Evolutionary conservation across 169 alveolate genomes (phyloP).

Genomic region (Cryptosporidium ryanae): DNA sequence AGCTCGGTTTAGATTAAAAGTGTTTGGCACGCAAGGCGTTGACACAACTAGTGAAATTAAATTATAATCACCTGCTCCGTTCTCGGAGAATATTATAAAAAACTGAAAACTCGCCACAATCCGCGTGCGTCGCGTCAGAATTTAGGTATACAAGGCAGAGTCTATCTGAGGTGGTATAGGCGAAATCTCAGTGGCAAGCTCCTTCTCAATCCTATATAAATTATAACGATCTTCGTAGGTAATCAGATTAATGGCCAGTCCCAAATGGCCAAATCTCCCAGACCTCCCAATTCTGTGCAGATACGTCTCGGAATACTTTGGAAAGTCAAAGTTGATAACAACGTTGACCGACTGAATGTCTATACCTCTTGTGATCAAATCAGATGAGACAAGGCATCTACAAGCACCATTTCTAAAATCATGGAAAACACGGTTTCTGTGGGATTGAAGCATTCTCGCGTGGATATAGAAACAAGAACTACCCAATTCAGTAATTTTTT

Average conservation of each 20-base stretch:
- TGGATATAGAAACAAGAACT: conserved; percentile 98
- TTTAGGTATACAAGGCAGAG: conserved; percentile 89
- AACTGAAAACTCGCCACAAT: too few relatives aligned
- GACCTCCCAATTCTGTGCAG: conserved; percentile 98
- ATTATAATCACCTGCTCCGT: too few relatives aligned
- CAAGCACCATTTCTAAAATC: conserved; percentile 98
- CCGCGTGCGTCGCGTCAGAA: too few relatives aligned
- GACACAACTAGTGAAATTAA: too few relatives aligned
- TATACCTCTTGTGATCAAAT: conserved; percentile 98
- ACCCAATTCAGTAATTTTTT: conserved; percentile 98
- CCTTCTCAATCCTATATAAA: conserved; percentile 92
- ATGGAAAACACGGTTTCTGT: conserved; percentile 96
- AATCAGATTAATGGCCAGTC: conserved; percentile 95
- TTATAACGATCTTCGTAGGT: conserved; percentile 94
- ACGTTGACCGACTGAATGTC: conserved; percentile 98
- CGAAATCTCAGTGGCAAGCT: conserved; percentile 96
- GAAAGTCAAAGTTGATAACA: conserved; percentile 99
- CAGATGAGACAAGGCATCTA: conserved; percentile 91
- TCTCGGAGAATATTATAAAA: too few relatives aligned
- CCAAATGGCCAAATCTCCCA: conserved; percentile 98
- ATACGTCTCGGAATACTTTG: conserved; percentile 95
- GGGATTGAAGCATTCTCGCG: conserved; percentile 96
- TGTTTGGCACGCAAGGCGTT: too few relatives aligned
- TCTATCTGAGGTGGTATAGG: conserved; percentile 96
- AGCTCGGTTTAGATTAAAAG: too few relatives aligned